Conservation (phyloP, 352 stramenopile genomes). For the Globisporangium nagaii region DNA sequence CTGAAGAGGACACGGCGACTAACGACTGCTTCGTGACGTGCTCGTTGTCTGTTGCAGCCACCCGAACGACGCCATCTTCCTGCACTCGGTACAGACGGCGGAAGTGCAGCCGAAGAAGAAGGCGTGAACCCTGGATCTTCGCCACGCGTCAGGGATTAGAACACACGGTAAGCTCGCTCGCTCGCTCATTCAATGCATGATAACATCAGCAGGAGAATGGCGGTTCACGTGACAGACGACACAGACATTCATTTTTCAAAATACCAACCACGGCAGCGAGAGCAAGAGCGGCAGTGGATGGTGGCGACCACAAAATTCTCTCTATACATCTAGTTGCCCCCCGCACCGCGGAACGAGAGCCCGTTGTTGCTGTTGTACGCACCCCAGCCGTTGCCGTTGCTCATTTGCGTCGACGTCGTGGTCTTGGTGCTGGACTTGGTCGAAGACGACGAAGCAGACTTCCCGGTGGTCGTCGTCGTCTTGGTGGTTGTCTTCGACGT, state of each 20-base stretch:
- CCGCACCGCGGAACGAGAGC: conserved; percentile 5
- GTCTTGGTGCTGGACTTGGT: neutral
- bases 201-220: neutral
- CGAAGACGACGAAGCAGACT: neutral
- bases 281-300: neutral
- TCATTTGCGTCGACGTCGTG: neutral
- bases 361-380: conserved; percentile 6
- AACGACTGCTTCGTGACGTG: conserved; percentile 3
- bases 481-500: neutral
- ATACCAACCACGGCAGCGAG: neutral
- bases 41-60: conserved; percentile 44
- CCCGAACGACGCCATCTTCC: conserved; percentile 92
- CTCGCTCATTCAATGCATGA: neutral
- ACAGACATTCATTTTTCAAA: conserved; percentile 7
- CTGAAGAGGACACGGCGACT: no score
- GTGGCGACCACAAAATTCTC: neutral
- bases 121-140: conserved; percentile 4
- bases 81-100: conserved; percentile 83
- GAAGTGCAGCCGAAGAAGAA: conserved; percentile 87
- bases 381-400: neutral
- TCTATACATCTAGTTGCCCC: conserved; percentile 7
- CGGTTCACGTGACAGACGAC: neutral
- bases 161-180: neutral
- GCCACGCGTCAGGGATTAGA: neutral
- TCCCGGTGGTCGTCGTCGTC: neutral